These are phyloP conservation scores for Phytopythium cucurbitacearum DNA, from an alignment of 352 stramenopile genomes.

Conservation along the genomic window DNA sequence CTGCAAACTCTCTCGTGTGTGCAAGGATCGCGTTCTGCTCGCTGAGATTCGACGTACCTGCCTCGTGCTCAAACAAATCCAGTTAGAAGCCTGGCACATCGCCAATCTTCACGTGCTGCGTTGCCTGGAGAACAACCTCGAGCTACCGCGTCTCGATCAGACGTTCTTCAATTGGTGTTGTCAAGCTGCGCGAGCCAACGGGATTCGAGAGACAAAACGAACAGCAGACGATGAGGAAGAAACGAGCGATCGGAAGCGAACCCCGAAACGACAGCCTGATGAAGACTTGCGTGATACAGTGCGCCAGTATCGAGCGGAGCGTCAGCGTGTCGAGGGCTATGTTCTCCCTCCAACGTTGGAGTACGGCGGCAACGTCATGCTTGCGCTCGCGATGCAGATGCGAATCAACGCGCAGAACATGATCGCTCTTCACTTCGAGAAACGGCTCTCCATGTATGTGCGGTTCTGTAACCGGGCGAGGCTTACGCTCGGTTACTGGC, in stretches of 20 bases:
- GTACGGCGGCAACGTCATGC: not conserved
- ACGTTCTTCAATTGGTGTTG: constrained; percentile 12
- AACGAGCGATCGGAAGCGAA: not conserved
- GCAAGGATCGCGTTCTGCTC: constrained; percentile 2
- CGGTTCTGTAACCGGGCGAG: too few relatives aligned
- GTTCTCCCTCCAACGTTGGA: too few relatives aligned
- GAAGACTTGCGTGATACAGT: constrained; percentile 1
- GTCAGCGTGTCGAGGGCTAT: not conserved
- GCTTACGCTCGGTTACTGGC: too few relatives aligned
- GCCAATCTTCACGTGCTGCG: constrained; percentile 11
- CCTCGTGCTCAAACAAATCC: constrained; percentile 12
- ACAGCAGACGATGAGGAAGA: not conserved
- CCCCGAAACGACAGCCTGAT: not conserved
- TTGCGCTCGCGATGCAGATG: not conserved
- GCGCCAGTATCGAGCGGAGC: constrained; percentile 2
- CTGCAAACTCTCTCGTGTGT: constrained; percentile 9
- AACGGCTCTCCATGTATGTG: constrained; percentile 3
- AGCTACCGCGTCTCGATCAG: constrained; percentile 5
- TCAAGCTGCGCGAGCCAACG: not conserved
- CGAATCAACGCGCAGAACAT: constrained; percentile 1
- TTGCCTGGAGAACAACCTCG: constrained; percentile 6
- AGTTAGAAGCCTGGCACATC: constrained; percentile 14
- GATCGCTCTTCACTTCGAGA: constrained; percentile 5
- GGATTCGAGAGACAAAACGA: too few relatives aligned
- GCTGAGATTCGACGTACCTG: constrained; percentile 7